phyloP scores from a whole-genome alignment of 345 rosid species.

The Salix caprea region DNA sequence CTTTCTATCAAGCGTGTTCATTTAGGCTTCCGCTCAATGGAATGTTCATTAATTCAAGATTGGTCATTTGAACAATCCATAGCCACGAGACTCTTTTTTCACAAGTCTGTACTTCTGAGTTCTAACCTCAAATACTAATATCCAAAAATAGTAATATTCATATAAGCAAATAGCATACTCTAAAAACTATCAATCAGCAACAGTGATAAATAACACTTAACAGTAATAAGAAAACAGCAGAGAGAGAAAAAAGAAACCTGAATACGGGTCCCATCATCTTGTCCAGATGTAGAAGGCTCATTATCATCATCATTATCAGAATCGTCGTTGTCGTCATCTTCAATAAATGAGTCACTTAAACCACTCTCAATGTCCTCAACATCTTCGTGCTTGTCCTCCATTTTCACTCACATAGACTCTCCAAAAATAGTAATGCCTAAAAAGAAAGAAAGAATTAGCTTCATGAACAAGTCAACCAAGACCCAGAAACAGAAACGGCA shows the following conservation, averaged over 20 bases:
- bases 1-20: not conserved
- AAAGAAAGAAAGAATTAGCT: not conserved
- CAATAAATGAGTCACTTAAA: constrained; percentile 55
- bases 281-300: constrained; percentile 41
- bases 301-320: constrained; percentile 19
- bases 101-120: not conserved
- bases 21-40: not conserved
- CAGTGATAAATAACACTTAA: not conserved
- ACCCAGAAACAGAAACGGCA: not conserved
- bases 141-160: not conserved
- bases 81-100: not conserved
- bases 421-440: not conserved
- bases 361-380: constrained; percentile 39
- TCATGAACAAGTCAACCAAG: not conserved
- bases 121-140: not conserved
- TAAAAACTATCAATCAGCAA: not conserved
- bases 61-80: not conserved
- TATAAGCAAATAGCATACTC: not conserved
- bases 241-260: constrained; percentile 38
- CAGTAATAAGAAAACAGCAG: not conserved
- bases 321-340: constrained; percentile 40
- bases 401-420: constrained; percentile 4
- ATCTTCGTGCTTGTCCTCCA: constrained; percentile 44
- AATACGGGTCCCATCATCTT: constrained; percentile 48
- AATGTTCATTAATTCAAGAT: not conserved